phyloP scores from a whole-genome alignment of 306 rosid genomes.

The Arachis stenosperma region DNA sequence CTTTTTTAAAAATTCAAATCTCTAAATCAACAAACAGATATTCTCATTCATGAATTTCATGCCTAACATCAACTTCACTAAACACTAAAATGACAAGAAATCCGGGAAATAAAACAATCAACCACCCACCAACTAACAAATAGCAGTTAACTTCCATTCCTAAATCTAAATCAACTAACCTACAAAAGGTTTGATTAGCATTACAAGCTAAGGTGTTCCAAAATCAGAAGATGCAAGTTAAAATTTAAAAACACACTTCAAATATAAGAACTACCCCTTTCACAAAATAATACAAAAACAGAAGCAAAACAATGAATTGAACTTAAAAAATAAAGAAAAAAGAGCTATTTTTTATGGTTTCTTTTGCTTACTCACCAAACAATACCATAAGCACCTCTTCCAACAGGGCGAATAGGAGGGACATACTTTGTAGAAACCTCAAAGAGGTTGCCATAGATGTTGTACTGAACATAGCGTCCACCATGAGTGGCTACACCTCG shows the following conservation, averaged over 20 bases:
- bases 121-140: constrained; percentile 17
- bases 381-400: constrained; percentile 95
- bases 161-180: background rate
- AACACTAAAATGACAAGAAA: background rate
- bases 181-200: constrained; percentile 17
- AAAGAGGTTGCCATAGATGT: constrained; percentile 84
- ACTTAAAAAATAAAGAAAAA: constrained; percentile 7
- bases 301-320: constrained; percentile 15
- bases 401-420: constrained; percentile 93
- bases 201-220: constrained; percentile 24
- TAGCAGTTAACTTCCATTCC: constrained; percentile 3
- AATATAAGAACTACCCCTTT: constrained; percentile 21
- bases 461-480: constrained; percentile 80
- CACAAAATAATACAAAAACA: background rate
- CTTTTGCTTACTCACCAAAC: constrained; percentile 67
- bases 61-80: background rate
- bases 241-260: constrained; percentile 21
- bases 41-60: background rate
- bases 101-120: background rate
- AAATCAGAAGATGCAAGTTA: constrained; percentile 11
- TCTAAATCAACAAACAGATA: constrained; percentile 18
- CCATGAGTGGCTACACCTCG: constrained; percentile 73
- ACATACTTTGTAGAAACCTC: constrained; percentile 88
- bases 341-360: too few species aligned
- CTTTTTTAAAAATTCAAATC: background rate